phyloP scores from a whole-genome alignment of 768 basidiomycete genomes.

The Russula sp. region DNA sequence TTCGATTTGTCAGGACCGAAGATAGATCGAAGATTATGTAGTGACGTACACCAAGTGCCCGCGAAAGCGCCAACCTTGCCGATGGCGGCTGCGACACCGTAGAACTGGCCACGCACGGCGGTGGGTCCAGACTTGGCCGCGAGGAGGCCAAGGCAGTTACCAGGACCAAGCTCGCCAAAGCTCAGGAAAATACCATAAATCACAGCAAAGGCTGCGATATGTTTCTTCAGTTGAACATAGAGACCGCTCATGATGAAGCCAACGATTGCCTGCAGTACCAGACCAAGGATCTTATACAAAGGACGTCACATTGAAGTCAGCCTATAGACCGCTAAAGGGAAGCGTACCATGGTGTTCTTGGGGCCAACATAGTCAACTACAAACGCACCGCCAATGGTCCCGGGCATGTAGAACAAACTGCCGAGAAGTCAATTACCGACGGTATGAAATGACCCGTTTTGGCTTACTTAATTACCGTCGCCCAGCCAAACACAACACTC shows the following conservation, averaged over 20 bases:
- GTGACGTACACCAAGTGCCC: constrained; percentile 66
- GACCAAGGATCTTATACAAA: constrained; percentile 56
- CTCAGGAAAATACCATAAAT: constrained; percentile 88
- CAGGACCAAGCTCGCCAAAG: constrained; percentile 86
- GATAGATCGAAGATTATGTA: not conserved
- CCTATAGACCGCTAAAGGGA: constrained; percentile 1
- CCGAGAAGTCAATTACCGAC: constrained; percentile 22
- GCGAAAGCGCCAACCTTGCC: constrained; percentile 83
- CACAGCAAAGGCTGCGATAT: constrained; percentile 76
- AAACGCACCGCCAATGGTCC: constrained; percentile 69
- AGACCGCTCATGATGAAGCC: constrained; percentile 90
- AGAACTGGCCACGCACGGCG: constrained; percentile 78
- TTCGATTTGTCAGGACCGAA: not conserved
- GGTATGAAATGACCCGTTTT: constrained; percentile 28
- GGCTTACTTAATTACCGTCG: constrained; percentile 72
- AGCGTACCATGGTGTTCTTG: constrained; percentile 61
- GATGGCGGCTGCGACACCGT: constrained; percentile 79
- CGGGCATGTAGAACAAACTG: constrained; percentile 64
- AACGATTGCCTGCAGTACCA: constrained; percentile 60
- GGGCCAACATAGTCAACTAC: constrained; percentile 71
- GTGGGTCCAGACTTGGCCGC: constrained; percentile 85
- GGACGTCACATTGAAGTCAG: constrained; percentile 4
- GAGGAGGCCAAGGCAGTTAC: constrained; percentile 80
- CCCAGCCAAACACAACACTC: constrained; percentile 73
- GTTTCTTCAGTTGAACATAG: constrained; percentile 53